These are phyloP conservation scores for Phaeodactylum tricornutum DNA, from an alignment of 108 stramenopile genomes.

Conservation along the genomic window DNA sequence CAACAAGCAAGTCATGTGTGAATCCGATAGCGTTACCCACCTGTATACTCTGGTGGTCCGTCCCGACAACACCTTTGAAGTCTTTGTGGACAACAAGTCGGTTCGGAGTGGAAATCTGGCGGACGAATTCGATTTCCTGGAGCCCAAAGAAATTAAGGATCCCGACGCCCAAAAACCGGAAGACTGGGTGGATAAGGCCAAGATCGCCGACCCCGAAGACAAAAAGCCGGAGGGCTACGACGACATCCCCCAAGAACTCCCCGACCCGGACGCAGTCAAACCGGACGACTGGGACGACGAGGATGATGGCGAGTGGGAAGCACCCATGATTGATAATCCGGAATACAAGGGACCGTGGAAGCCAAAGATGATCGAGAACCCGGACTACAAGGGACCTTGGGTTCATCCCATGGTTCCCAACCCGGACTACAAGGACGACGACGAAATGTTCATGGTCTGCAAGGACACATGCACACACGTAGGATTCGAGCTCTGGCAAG, in stretches of 20 bases:
- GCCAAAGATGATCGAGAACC: constrained; percentile 93
- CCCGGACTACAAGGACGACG: constrained; percentile 88
- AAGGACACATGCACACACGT: constrained; percentile 92
- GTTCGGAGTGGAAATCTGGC: constrained; percentile 87
- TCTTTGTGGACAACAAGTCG: constrained; percentile 93
- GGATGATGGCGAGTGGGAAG: constrained; percentile 97
- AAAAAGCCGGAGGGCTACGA: constrained; percentile 97
- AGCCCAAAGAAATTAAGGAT: constrained; percentile 90
- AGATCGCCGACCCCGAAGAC: constrained; percentile 93
- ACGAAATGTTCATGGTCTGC: constrained; percentile 89
- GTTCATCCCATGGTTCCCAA: constrained; percentile 91
- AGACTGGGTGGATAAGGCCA: constrained; percentile 95
- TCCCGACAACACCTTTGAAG: constrained; percentile 96
- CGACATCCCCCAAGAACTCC: constrained; percentile 82
- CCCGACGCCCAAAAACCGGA: constrained; percentile 89
- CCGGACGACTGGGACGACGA: constrained; percentile 99
- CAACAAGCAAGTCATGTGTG: constrained; percentile 84
- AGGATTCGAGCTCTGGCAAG: constrained; percentile 99
- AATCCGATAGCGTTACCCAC: constrained; percentile 88
- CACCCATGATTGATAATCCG: constrained; percentile 97
- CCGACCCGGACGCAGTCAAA: constrained; percentile 89
- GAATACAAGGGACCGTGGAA: constrained; percentile 94
- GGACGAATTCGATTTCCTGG: constrained; percentile 93
- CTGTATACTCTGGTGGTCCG: constrained; percentile 93
- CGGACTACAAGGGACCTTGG: constrained; percentile 97